Evolutionary conservation across 2,329 filamentous ascomycete species (phyloP), one percentile per base, ranked within the genome.

Genomic region (Gliomastix tumulicola): DNA sequence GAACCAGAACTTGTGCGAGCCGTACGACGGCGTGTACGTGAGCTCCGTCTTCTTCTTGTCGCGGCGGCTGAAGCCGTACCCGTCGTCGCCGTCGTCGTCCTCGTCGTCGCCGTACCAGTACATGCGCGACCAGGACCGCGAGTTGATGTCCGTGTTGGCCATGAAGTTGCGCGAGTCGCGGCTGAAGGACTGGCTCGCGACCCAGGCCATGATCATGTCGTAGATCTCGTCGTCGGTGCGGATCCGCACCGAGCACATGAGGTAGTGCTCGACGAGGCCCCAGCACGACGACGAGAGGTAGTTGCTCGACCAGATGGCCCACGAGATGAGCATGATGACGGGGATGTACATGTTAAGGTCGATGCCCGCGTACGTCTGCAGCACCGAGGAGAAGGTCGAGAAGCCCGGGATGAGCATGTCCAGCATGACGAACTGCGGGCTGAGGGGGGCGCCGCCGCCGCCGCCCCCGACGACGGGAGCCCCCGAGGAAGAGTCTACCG

Each of bases 191-290:
- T 86, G 81, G 22, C 64, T 58, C 3, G 79, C 69, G 3, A 85
- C 69, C 82, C 82, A 86, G 19, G 67, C 68, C 78, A 85, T 84
- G 28, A 85, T 49, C 49, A 84, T 82, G 50, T 80, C 80, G 62
- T 84, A 86, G 39, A 83, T 75, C 52, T 86, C 82, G 47, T 87
- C 82, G 39, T 85, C 79, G 20, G 75, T 69, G 31, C 78, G 71
- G 27, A 87, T 74, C 46, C 81, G 75, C 15, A 81, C 79, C 2
- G 71, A 75, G 4, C 76, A 82, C 66, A 83, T 78, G 46, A 82
- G 70, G 47, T 82, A 62, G 6, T 60, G 48, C 30, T 72, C 64
- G 21, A 79, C 44, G 27, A 70, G 54, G 2, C 55, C 51, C 60
- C 65, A 71, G 11, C 74, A 39, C 45, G 67, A 70, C 3, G 62